Evolutionary conservation across 129 eudicot genomes (phyloP), one percentile per base, ranked within the genome.

Genomic region (Lactuca saligna): DNA sequence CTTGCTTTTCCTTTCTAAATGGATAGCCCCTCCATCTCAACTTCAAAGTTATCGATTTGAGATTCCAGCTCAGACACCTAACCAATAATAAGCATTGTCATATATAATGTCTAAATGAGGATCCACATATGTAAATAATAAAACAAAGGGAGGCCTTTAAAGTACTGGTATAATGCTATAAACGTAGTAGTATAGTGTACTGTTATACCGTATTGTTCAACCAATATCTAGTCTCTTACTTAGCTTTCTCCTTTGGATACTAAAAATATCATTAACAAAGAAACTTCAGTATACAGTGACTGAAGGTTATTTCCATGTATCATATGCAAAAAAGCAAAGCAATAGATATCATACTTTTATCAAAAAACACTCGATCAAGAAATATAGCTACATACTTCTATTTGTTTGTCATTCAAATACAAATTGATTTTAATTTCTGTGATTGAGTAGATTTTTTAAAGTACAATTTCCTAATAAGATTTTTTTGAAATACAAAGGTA

Each of bases 221-320:
- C 99, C 99, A 94, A 67, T 94, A 97, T 78, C 99, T 87, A 32
- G 99, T 94, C 80, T 94, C 99, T 50, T 96, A 90, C 76, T 90
- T 94, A 49, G 99, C 97, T 71, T 90, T 94, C 82, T 94, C 99
- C 83, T 83, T 94, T 14, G 97, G 97, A 75, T 94, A 96, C 99
- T 94, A 78, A 70, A 61, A 64, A 81, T 50, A 61, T 71, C 15
- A 54, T 51, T 17, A 81, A 69, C 44, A 66, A 68, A 54, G n/a
- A 63, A 53, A 68, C 54, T 71, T 71, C 32, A 70, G 3, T 57
- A 72, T 48, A 74, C 17, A 33, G 32, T 14, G 65, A 61, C 34
- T 7, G 70, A 65, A 35, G 16, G 48, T 44, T 35, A 46, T 46
- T 65, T 46, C 20, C 48, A 61, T 34, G 14, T 72, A 63, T 9